These are phyloP conservation scores for Paramecium biaurelia DNA, from an alignment of 73 alveolate species.

Conservation along the genomic window DNA sequence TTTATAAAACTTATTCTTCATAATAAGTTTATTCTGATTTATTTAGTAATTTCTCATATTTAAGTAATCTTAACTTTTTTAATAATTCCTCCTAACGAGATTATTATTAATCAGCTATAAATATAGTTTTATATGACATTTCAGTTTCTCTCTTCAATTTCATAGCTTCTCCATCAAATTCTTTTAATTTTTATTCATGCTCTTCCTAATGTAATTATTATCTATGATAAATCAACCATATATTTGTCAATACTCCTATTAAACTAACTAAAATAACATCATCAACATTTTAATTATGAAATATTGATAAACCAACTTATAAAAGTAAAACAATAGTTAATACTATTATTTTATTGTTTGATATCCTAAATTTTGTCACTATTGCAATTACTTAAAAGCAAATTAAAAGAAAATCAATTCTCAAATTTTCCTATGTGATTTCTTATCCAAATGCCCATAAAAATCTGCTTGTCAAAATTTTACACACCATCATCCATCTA, in stretches of 20 bases:
- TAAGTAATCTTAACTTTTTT: background rate
- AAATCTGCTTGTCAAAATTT: background rate
- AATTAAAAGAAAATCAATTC: background rate
- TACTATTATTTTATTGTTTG: background rate
- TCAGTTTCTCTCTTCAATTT: background rate
- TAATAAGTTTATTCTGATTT: background rate
- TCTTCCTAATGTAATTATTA: background rate
- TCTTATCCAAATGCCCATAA: background rate
- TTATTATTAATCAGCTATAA: background rate
- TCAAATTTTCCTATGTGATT: background rate
- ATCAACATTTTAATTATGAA: background rate
- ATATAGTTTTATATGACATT: background rate
- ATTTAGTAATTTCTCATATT: background rate
- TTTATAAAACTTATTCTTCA: background rate
- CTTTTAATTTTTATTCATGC: background rate
- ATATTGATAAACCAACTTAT: background rate
- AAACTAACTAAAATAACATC: background rate
- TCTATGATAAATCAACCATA: background rate
- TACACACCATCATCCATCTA: background rate
- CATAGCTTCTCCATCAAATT: constrained; percentile 15
- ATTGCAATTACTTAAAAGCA: background rate
- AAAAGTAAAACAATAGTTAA: background rate
- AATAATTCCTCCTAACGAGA: constrained; percentile 19
- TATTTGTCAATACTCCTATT: background rate
- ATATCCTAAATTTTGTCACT: background rate